Evolutionary conservation across 768 basidiomycete genomes (phyloP), one percentile per base, ranked within the genome.

Genomic region (Rhodosporidiobolus sp.): DNA sequence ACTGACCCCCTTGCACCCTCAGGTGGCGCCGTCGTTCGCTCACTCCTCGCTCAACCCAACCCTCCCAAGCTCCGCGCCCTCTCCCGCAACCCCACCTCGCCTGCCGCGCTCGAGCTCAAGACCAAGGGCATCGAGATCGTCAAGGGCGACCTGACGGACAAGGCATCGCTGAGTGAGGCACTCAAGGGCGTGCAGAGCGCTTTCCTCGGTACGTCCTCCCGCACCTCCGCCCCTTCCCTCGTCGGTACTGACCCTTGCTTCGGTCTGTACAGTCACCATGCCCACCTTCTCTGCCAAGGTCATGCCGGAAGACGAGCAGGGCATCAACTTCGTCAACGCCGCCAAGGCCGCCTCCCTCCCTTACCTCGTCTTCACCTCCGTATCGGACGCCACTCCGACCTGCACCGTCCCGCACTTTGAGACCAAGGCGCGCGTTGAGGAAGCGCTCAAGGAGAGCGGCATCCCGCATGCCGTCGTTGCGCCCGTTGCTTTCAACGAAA

Each of bases 401-500:
- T 72, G 63, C 8, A 62, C 34, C 57, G 75, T 80, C 5, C 79
- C 78, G 11, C 79, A 80, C 66, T 80, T 79, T 69, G 54, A 75
- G 56, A 75, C 76, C 32, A 80, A 80, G 58, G 57, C 52, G 5
- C 48, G 73, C 65, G 66, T 79, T 53, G 79, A 80, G 70, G 46
- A 78, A 43, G 55, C 69, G 28, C 69, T 80, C 4, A 48, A 73
- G 53, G 70, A 76, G 20, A 69, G 72, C 14, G 78, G 78, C 34
- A 54, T 79, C n/a, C 22, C 49, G 11, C 75, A 74, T 34, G 74
- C 75, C 10, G 76, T 80, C 62, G 60, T 79, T 14, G 68, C 78
- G 5, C 78, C 79, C 20, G 78, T 77, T 11, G 78, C 71, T 2
- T 80, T 79, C 75, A 76, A 76, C 67, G 78, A 79, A 46, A 79